Base-by-base conservation (phyloP, 257 asterid species). In the Marsdenia floribunda region DNA sequence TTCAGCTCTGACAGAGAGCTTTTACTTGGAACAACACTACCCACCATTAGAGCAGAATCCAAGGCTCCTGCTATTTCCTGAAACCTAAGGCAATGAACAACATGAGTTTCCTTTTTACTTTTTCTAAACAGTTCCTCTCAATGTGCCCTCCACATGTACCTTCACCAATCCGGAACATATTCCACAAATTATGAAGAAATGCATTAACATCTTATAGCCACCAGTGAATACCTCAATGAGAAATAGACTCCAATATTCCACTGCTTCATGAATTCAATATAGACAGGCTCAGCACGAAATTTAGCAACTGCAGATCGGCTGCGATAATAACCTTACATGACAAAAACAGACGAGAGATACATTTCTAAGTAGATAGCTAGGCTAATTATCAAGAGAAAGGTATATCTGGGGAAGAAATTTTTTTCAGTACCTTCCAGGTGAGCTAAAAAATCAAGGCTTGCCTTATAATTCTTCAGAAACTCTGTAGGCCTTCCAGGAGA, bases 21-120 rank as follows among this genome's bases (percentile, higher is more conserved):
- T 77, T 81, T 86, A 79, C 87, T 78, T 18, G 86, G 84, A 52
- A 64, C 83, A 49, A 95, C 91, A 42, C 88, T 79, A 79, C 89
- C 73, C 79, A 76, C 85, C 87, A 75, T 73, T 71, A 95, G 97
- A 65, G 91, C 90, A 78, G 97, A 90, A 89, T 95, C 99, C 89
- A 95, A 80, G 82, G 91, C 88, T 80, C 98, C 97, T 10, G 98
- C 99, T 73, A 95, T 92, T 86, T 95, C 98, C 91, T 92, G 99
- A 85, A 95, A 95, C 88, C 98, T 93, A 87, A 84, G 83, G 82
- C 76, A 76, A 72, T 69, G 81, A 85, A 73, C 68, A 76, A 47
- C 53, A 66, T 73, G 76, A 77, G 79, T 76, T 72, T 73, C 68
- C 74, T 60, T 46, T 72, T 75, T 52, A 44, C 6, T 66, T 80